These are phyloP conservation scores for Corrigiola litoralis DNA, from an alignment of 179 eudicot species.

Conservation along the genomic window DNA sequence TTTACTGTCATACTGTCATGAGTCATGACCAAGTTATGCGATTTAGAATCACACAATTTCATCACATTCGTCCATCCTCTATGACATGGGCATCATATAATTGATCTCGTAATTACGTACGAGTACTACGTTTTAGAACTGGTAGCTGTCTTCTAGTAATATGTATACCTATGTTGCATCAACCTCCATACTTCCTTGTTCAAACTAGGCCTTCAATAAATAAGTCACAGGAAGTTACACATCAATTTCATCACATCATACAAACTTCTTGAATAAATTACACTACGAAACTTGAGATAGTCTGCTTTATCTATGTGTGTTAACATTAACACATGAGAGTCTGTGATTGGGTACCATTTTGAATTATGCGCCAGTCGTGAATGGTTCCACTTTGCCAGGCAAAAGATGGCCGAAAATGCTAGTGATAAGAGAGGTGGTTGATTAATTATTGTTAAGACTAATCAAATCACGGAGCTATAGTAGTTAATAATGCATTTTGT, in stretches of 20 bases:
- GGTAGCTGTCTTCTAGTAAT: too few relatives aligned
- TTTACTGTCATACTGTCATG: too few relatives aligned
- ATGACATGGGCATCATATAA: too few relatives aligned
- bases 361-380: slow-evolving; percentile 27
- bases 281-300: neutral
- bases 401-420: slow-evolving; percentile 13
- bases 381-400: slow-evolving; percentile 23
- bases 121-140: too few relatives aligned
- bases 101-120: too few relatives aligned
- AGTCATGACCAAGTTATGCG: too few relatives aligned
- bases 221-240: neutral
- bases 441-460: slow-evolving; percentile 16
- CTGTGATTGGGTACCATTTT: slow-evolving; percentile 11
- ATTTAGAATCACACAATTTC: too few relatives aligned
- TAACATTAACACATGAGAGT: slow-evolving; percentile 5
- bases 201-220: too few relatives aligned
- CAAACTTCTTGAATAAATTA: neutral
- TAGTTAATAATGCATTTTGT: neutral
- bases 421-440: neutral
- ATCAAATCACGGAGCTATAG: slow-evolving; percentile 11
- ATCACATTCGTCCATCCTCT: too few relatives aligned
- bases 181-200: neutral
- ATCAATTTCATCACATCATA: neutral
- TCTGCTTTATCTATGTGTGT: neutral
- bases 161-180: too few relatives aligned